phyloP scores from a whole-genome alignment of 2,329 filamentous ascomycete species.

The Aschersonia sp. region DNA sequence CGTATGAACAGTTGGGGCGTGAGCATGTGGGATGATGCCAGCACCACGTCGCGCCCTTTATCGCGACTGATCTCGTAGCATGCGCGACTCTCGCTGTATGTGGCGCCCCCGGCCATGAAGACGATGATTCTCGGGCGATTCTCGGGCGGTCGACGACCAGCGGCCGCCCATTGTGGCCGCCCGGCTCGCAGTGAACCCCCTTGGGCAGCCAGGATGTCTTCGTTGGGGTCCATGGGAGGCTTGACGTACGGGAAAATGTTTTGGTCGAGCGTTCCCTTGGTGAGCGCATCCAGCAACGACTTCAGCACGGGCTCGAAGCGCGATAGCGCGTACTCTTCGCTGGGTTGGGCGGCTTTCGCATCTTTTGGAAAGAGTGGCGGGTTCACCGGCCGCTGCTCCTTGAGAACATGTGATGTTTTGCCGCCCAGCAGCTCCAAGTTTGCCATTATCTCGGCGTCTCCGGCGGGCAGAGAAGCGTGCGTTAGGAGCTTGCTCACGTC shows the following conservation, averaged over 20 bases:
- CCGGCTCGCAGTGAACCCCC: constrained; percentile 75
- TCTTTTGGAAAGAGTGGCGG: constrained; percentile 62
- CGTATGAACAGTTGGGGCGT: constrained; percentile 71
- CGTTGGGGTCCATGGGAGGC: constrained; percentile 49
- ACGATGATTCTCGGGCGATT: constrained; percentile 84
- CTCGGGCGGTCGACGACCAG: constrained; percentile 56
- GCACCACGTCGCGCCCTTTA: constrained; percentile 68
- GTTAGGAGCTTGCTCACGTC: constrained; percentile 75
- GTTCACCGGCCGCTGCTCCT: constrained; percentile 55
- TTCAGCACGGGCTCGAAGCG: constrained; percentile 75
- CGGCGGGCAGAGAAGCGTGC: constrained; percentile 64
- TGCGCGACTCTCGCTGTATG: constrained; percentile 74
- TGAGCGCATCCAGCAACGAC: constrained; percentile 63
- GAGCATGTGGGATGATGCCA: constrained; percentile 86
- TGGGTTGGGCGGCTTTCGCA: constrained; percentile 33
- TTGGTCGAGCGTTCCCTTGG: constrained; percentile 52
- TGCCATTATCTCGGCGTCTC: constrained; percentile 56
- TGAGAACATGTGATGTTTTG: constrained; percentile 52
- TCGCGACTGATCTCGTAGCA: constrained; percentile 77
- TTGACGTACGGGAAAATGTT: constrained; percentile 58
- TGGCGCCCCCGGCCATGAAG: constrained; percentile 91
- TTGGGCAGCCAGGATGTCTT: constrained; percentile 38
- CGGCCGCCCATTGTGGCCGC: constrained; percentile 90
- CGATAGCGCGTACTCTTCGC: constrained; percentile 74
- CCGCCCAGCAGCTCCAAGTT: constrained; percentile 78